Evolutionary conservation across 169 alveolate species (phyloP).

Genomic region (Cryptosporidium ubiquitum): DNA sequence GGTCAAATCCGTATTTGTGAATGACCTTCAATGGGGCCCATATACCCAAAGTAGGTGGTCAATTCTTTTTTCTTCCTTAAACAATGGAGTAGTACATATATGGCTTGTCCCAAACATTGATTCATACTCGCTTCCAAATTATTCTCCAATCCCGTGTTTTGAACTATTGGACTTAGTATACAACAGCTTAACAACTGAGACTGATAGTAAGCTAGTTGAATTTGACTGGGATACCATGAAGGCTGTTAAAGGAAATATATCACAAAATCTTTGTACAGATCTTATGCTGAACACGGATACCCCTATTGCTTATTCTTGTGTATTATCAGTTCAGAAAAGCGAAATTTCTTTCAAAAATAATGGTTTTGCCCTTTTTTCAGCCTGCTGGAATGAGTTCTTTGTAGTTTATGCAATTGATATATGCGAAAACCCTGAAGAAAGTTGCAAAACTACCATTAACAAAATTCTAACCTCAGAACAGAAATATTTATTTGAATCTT

Average conservation of each 20-base stretch:
- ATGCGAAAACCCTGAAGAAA: not conserved
- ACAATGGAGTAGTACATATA: conserved; percentile 42
- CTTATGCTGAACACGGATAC: conserved; percentile 29
- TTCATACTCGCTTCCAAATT: conserved; percentile 33
- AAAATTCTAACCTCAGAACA: not conserved
- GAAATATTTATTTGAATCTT: not conserved
- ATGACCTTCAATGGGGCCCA: conserved; percentile 70
- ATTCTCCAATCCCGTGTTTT: conserved; percentile 53
- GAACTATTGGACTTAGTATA: conserved; percentile 14
- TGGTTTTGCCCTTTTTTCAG: not conserved
- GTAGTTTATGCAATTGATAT: conserved; percentile 1
- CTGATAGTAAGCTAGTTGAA: not conserved
- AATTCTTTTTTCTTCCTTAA: conserved; percentile 25
- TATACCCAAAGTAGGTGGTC: conserved; percentile 54
- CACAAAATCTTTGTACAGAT: conserved; percentile 3
- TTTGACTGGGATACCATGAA: conserved; percentile 29
- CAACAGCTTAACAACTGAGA: not conserved
- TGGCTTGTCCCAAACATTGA: conserved; percentile 59
- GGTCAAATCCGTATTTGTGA: conserved; percentile 21
- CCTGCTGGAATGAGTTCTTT: conserved; percentile 44
- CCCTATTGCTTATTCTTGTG: conserved; percentile 6
- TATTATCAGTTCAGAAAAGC: conserved; percentile 19
- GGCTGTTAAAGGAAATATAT: not conserved
- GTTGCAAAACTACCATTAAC: not conserved
- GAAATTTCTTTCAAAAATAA: not conserved